phyloP scores from a whole-genome alignment of 2,329 filamentous ascomycete species.

The Talaromyces islandicus region DNA sequence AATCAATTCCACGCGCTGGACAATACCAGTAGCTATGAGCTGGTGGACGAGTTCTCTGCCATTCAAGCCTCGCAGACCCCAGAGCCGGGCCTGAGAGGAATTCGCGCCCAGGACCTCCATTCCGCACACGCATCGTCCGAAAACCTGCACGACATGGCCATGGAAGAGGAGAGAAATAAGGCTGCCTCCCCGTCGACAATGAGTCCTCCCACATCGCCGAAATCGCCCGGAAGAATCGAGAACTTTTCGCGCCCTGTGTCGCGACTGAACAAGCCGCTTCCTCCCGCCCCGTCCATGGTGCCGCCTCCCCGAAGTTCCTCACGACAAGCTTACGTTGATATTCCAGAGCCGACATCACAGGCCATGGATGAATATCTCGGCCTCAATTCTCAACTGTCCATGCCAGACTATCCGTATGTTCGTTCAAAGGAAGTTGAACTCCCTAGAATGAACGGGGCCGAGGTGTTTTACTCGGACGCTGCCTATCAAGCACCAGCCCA shows the following conservation, averaged over 20 bases:
- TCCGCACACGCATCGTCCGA: slow-evolving; percentile 13
- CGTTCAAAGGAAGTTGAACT: slow-evolving; percentile 12
- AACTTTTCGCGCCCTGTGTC: slow-evolving; percentile 52
- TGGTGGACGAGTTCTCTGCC: slow-evolving; percentile 50
- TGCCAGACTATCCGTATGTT: not conserved
- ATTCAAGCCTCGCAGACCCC: slow-evolving; percentile 49
- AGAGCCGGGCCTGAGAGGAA: slow-evolving; percentile 45
- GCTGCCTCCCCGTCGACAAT: slow-evolving; percentile 14
- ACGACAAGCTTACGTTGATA: slow-evolving; percentile 19
- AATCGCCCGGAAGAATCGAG: slow-evolving; percentile 33
- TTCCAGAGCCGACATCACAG: slow-evolving; percentile 29
- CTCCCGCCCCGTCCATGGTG: slow-evolving; percentile 32
- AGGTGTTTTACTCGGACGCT: slow-evolving; percentile 22
- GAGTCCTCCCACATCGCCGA: slow-evolving; percentile 27
- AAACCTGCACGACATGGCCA: slow-evolving; percentile 10
- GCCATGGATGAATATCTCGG: slow-evolving; percentile 38
- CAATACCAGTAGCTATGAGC: slow-evolving; percentile 44
- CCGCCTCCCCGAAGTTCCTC: slow-evolving; percentile 37
- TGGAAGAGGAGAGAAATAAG: not conserved
- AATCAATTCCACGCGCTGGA: slow-evolving; percentile 50
- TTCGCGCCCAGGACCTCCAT: slow-evolving; percentile 45
- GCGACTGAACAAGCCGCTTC: slow-evolving; percentile 30
- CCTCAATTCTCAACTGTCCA: slow-evolving; percentile 17
- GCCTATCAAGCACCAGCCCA: slow-evolving; percentile 36
- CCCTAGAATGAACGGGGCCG: slow-evolving; percentile 14